A percentile compares a stretch with the other conserved stretches of the same genome.
These are phyloP conservation scores for Reticulascus tulasneorum DNA, from an alignment of 2,329 filamentous ascomycete genomes.

Conservation along the genomic window DNA sequence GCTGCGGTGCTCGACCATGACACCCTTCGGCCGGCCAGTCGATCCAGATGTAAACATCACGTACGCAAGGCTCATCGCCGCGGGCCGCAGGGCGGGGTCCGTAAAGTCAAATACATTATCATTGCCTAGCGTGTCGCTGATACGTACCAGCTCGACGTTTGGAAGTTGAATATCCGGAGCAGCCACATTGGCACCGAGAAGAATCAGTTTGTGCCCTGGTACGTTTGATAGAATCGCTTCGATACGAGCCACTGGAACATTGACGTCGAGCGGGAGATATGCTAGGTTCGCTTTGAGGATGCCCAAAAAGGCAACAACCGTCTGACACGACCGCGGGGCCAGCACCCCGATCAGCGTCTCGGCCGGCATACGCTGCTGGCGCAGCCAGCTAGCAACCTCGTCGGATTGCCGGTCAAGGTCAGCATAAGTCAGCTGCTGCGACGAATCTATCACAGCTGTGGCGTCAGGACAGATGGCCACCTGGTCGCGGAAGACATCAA, in stretches of 20 bases:
- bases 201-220: slow-evolving; percentile 2
- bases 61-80: slow-evolving; percentile 5
- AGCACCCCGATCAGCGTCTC: slow-evolving; percentile 17
- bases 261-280: slow-evolving; percentile 20
- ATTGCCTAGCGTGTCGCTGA: slow-evolving; percentile 6
- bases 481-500: slow-evolving; percentile 21
- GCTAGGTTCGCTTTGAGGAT: slow-evolving; percentile 21
- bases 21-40: slow-evolving; percentile 10
- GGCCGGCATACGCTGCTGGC: background rate
- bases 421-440: slow-evolving; percentile 13
- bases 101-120: no score
- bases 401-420: slow-evolving; percentile 17
- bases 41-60: slow-evolving; percentile 11
- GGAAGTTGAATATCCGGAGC: slow-evolving; percentile 1
- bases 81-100: no score
- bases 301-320: slow-evolving; percentile 18
- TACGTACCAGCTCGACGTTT: slow-evolving; percentile 9
- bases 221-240: slow-evolving; percentile 15
- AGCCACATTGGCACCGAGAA: slow-evolving; percentile 7
- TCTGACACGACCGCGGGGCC: slow-evolving; percentile 18
- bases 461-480: slow-evolving; percentile 9
- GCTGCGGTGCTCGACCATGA: slow-evolving; percentile 7
- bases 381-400: slow-evolving; percentile 6
- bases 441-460: slow-evolving; percentile 16
- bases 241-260: slow-evolving; percentile 13